phyloP scores from a whole-genome alignment of 352 stramenopile species.

The Blastocystis sp. region DNA sequence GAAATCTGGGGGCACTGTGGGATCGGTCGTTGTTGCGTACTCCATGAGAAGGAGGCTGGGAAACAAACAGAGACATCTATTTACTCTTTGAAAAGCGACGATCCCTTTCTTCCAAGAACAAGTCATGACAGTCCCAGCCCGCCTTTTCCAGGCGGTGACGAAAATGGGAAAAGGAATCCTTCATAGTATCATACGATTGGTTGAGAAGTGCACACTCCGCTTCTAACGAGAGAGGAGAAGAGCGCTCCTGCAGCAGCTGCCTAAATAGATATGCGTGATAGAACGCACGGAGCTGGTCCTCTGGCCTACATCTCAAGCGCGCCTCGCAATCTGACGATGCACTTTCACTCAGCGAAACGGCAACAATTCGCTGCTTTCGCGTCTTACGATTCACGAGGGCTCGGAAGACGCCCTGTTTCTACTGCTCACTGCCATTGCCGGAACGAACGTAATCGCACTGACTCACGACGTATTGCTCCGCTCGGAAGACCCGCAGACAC shows the following conservation, averaged over 20 bases:
- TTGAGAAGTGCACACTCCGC: too few species aligned
- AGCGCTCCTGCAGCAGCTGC: background rate
- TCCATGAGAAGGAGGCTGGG: too few species aligned
- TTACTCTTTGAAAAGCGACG: background rate
- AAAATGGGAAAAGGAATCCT: slow-evolving; percentile 2
- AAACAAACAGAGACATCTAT: background rate
- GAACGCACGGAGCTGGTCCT: slow-evolving; percentile 30
- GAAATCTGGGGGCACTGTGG: background rate
- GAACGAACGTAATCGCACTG: background rate
- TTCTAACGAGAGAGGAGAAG: background rate
- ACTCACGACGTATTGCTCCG: slow-evolving; percentile 1
- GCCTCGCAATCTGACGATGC: background rate
- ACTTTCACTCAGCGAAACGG: slow-evolving; percentile 2
- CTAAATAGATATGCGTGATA: slow-evolving; percentile 46
- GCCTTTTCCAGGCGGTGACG: background rate
- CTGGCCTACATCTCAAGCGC: background rate
- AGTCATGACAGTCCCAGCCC: slow-evolving; percentile 30
- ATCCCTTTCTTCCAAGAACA: slow-evolving; percentile 65
- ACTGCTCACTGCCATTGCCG: background rate
- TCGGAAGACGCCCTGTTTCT: slow-evolving; percentile 34
- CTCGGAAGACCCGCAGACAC: slow-evolving; percentile 10
- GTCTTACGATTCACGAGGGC: background rate
- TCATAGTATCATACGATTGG: background rate
- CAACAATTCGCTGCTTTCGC: slow-evolving; percentile 8
- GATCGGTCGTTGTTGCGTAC: too few species aligned